Evolutionary conservation across 2,329 filamentous ascomycete species (phyloP), one percentile per base, ranked within the genome.

Genomic region (Aspergillus costaricaensis): DNA sequence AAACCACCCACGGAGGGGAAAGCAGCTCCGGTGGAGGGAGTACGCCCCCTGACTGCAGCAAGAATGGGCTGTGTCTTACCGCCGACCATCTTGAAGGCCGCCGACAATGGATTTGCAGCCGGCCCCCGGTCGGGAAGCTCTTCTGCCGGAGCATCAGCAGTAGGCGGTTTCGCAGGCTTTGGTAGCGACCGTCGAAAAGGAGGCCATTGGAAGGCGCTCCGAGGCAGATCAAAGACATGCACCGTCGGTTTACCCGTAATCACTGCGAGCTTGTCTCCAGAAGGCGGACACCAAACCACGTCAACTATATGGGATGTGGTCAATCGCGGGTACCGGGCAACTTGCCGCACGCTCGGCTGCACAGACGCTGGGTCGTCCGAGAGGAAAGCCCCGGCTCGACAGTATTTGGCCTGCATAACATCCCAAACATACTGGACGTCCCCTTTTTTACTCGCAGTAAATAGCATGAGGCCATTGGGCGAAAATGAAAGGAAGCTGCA

Each of bases 201-300:
- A 43, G 93, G 93, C 93, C 93, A 96, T 66, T 90, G 87, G 68
- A 93, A 94, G 4, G 91, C 91, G 64, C 87, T 90, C 49, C 86
- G 83, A 8, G 92, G 92, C 76, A 98, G 86, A 66, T 96, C 91
- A 65, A 96, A 88, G 47, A 98, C 85, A 77, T 99, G 95, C 10
- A 97, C 88, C 8, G 95, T 99, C n/a, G 94, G 92, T 67, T 93
- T 91, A 70, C 96, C 92, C 0, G 95, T 98, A 25, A 97, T 87
- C 78, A 99, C 88, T 1, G 93, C 94, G 41, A 96, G 80, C 60
- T 91, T 88, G 72, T 96, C 91, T 21, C 91, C 91, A 58, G 88
- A 88, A 3, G 91, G 91, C 57, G 86, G 85, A 1, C 90, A 89
- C 95, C 95, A 99, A 3, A 88, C 87, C 44, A 96, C 91, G 70